Base-by-base conservation (phyloP, 495 filamentous ascomycete genomes). In the Apiosordaria backusii region DNA sequence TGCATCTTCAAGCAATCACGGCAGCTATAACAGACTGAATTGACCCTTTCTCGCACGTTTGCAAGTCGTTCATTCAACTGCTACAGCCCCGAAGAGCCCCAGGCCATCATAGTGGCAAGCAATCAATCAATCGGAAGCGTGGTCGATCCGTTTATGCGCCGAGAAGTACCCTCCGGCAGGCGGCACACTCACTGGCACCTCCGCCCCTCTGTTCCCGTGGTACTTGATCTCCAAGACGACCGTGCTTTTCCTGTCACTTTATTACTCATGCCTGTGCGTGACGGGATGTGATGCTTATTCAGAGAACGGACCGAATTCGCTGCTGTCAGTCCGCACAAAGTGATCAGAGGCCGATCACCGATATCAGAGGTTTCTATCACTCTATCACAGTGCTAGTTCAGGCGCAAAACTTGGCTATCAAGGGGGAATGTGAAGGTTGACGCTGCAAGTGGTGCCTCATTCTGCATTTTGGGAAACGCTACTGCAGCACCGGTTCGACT, bases 271-370 rank as follows among this genome's bases (percentile, higher is more conserved):
- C 22, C 52, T 15, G 52, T 55, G 52, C n/a, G 50, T 27, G 50
- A 53, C 27, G 50, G 61, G 50, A 63, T 55, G 61, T 63, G 61
- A 63, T 63, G 50, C 21, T 23, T 55, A 55, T 24, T 25, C 61
- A 52, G 29, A 35, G n/a, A 29, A 26, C 61, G 61, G 61, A 63
- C 61, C 61, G 50, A 63, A 52, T 53, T 18, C 45, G 27, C 22
- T 21, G 52, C 52, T 55, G 4, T 19, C 7, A 50, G 16, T 16
- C 40, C 16, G 40, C 40, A 50, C 22, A 4, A 9, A 35, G 27
- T 7, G 21, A 50, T 25, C 18, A 61, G 40, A 21, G 27, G 15
- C 40, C 18, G n/a, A 50, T 22, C 52, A 23, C n/a, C 35, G 35
- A 45, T 45, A 45, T 45, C 35, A 45, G 35, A 45, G 35, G 35